Conservation (phyloP, 176 grass and related monocot genomes). For the Miscanthus lutarioriparius region DNA sequence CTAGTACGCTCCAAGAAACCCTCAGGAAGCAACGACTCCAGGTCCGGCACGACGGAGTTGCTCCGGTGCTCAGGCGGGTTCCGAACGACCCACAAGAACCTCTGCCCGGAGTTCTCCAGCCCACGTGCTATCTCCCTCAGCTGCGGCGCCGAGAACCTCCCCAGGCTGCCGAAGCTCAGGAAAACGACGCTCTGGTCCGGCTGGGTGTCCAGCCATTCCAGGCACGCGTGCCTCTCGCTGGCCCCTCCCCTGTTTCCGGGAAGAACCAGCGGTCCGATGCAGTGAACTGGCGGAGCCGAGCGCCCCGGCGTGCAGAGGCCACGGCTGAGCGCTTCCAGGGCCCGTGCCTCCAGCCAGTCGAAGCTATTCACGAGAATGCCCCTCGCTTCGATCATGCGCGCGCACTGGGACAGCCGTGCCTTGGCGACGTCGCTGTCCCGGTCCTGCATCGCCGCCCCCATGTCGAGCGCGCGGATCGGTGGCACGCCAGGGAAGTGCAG, state of each 20-base stretch:
- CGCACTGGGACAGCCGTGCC: not conserved
- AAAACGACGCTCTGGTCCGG: constrained; percentile 60
- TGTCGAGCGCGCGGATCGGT: constrained; percentile 12
- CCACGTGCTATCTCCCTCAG: constrained; percentile 59
- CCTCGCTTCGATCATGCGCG: not conserved
- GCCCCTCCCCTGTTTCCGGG: not conserved
- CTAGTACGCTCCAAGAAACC: constrained; percentile 67
- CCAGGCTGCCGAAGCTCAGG: constrained; percentile 80
- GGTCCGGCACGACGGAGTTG: constrained; percentile 10
- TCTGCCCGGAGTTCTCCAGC: constrained; percentile 50
- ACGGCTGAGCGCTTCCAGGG: not conserved
- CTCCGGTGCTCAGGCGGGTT: constrained; percentile 28
- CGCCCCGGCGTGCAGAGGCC: constrained; percentile 6
- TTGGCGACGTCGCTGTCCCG: not conserved
- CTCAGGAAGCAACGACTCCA: constrained; percentile 41
- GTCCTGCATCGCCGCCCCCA: not conserved
- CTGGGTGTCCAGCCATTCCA: constrained; percentile 62
- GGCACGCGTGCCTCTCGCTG: constrained; percentile 45
- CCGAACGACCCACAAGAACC: constrained; percentile 67
- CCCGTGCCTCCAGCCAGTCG: not conserved
- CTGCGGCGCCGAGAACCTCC: constrained; percentile 54
- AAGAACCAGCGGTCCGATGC: not conserved
- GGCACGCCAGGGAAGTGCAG: constrained; percentile 10
- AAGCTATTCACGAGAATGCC: constrained; percentile 13
- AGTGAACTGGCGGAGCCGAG: not conserved